Conservation (phyloP, 2,329 filamentous ascomycete genomes). For the Cladophialophora immunda region DNA sequence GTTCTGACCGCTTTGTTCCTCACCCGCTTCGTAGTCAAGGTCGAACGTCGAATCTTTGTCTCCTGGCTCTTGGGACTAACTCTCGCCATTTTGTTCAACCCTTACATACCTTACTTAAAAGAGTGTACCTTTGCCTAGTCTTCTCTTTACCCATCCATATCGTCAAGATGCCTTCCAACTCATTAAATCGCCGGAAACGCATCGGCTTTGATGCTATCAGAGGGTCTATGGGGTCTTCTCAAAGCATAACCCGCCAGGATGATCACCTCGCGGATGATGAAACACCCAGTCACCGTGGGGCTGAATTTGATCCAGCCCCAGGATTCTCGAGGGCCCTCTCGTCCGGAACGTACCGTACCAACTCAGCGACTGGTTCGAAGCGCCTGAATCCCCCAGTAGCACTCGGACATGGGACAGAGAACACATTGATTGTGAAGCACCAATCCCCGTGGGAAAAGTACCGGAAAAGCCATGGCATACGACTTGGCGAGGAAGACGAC, state of each 20-base stretch:
- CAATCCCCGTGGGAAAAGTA: conserved; percentile 14
- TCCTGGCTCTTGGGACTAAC: conserved; percentile 5
- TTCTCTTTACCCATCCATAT: conserved; percentile 5
- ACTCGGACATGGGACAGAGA: conserved; percentile 11
- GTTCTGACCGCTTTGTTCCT: conserved; percentile 14
- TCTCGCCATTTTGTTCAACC: not conserved
- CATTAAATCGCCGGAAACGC: not conserved
- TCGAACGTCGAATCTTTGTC: conserved; percentile 16
- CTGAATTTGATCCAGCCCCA: not conserved
- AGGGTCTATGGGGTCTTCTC: not conserved
- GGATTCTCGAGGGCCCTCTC: not conserved
- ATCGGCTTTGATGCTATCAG: not conserved
- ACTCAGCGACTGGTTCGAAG: not conserved
- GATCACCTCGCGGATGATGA: not conserved
- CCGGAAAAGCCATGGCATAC: conserved; percentile 9
- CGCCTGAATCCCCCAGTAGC: conserved; percentile 1
- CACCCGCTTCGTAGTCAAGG: conserved; percentile 8
- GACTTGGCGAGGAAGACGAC: conserved; percentile 5
- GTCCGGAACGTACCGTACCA: not conserved
- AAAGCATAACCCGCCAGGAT: not conserved
- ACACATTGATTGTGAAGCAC: conserved; percentile 6
- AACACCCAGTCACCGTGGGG: not conserved
- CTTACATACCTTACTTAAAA: conserved; percentile 10
- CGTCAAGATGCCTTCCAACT: conserved; percentile 2
- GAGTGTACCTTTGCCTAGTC: conserved; percentile 7